These are phyloP conservation scores for Nymphaea thermarum DNA, from an alignment of 164 flowering plant genomes.

Conservation along the genomic window DNA sequence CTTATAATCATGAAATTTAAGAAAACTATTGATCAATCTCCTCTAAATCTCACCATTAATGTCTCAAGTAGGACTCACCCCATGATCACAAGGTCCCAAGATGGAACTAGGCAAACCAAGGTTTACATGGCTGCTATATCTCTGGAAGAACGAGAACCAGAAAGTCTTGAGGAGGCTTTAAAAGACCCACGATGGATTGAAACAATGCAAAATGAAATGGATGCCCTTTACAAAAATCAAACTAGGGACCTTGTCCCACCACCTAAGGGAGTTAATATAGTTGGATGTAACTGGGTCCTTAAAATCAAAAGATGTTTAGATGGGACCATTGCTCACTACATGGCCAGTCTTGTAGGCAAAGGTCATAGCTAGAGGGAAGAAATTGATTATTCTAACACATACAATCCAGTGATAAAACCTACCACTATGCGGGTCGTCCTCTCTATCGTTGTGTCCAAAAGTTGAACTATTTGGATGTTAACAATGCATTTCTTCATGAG, in stretches of 20 bases:
- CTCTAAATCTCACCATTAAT: neutral
- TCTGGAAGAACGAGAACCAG: neutral
- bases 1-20: too few species aligned
- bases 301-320: neutral
- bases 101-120: neutral
- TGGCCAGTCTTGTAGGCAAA: conserved; percentile 2
- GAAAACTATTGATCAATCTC: too few species aligned
- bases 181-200: neutral
- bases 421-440: conserved; percentile 1
- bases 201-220: neutral
- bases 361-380: neutral
- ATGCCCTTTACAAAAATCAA: neutral
- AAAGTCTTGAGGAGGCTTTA: neutral
- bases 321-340: neutral
- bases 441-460: neutral
- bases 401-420: conserved; percentile 1
- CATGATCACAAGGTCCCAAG: neutral
- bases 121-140: neutral
- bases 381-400: neutral
- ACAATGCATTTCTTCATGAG: conserved; percentile 1
- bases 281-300: conserved; percentile 4
- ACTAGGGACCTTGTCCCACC: conserved; percentile 4
- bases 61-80: neutral
- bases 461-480: neutral
- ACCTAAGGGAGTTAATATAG: neutral